Conservation (phyloP, 768 basidiomycete genomes). For the Boletus patriciae region DNA sequence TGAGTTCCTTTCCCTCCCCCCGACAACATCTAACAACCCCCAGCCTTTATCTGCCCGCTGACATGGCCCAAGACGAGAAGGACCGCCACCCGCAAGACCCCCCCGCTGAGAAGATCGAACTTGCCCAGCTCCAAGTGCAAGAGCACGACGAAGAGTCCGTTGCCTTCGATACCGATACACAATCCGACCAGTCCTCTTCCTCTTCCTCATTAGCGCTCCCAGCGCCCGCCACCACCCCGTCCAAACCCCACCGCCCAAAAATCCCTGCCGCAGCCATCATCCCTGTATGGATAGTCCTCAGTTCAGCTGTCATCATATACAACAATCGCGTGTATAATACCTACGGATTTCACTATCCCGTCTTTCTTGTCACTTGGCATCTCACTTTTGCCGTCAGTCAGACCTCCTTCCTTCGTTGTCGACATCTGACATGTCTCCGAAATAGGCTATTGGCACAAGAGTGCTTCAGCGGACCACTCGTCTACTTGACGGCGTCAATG, state of each 20-base stretch:
- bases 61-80: constrained; percentile 32
- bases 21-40: background rate
- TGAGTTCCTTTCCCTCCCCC: background rate
- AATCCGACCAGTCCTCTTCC: constrained; percentile 3
- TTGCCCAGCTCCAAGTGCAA: constrained; percentile 19
- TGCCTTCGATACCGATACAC: background rate
- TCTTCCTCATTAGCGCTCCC: constrained; percentile 41
- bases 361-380: constrained; percentile 92
- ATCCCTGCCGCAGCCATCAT: constrained; percentile 72
- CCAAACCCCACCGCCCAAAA: constrained; percentile 46
- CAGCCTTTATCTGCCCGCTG: background rate
- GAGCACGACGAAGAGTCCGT: constrained; percentile 16
- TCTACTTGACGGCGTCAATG: constrained; percentile 75
- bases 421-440: background rate
- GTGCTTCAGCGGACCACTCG: constrained; percentile 78
- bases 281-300: constrained; percentile 90
- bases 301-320: constrained; percentile 91
- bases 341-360: constrained; percentile 83
- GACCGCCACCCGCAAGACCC: background rate
- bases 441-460: constrained; percentile 78
- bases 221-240: constrained; percentile 51
- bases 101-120: constrained; percentile 21
- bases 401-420: background rate
- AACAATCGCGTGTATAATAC: constrained; percentile 89
- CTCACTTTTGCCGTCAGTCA: constrained; percentile 60